Conservation (phyloP, 371 early-diverging fungal genomes). For the Apophysomyces elegans region DNA sequence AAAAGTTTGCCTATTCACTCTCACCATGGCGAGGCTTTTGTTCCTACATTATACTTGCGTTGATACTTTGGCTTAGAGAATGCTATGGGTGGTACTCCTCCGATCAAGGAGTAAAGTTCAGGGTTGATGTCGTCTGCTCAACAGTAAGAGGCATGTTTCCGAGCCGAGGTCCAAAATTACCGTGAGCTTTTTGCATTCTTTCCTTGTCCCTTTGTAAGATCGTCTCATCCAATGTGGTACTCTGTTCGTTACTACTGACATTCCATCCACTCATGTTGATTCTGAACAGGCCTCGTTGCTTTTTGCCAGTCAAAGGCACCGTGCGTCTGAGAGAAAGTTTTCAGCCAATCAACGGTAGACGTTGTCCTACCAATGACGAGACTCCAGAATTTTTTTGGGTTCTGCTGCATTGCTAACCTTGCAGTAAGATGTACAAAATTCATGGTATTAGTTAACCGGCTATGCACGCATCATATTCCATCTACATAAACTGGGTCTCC, state of each 20-base stretch:
- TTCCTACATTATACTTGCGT: conserved; percentile 70
- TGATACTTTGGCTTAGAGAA: conserved; percentile 67
- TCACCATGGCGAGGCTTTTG: conserved; percentile 68
- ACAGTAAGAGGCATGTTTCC: neutral
- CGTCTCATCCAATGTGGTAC: neutral
- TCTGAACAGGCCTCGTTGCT: neutral
- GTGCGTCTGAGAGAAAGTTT: conserved; percentile 3
- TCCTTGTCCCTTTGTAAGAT: neutral
- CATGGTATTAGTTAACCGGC: no score
- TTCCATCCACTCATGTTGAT: conserved; percentile 4
- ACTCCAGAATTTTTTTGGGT: no score
- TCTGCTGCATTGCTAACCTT: no score
- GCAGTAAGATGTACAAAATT: no score
- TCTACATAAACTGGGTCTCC: no score
- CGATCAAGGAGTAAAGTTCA: conserved; percentile 69
- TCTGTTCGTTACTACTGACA: neutral
- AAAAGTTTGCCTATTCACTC: neutral
- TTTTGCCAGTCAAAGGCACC: neutral
- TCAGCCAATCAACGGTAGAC: neutral
- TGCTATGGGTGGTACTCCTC: conserved; percentile 70
- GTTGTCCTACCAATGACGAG: no score
- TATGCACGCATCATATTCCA: no score
- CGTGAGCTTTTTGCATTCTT: neutral
- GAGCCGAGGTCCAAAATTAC: neutral
- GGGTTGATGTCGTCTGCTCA: conserved; percentile 63